phyloP scores from a whole-genome alignment of 2,329 filamentous ascomycete genomes.

The Penicillium oxalicum region DNA sequence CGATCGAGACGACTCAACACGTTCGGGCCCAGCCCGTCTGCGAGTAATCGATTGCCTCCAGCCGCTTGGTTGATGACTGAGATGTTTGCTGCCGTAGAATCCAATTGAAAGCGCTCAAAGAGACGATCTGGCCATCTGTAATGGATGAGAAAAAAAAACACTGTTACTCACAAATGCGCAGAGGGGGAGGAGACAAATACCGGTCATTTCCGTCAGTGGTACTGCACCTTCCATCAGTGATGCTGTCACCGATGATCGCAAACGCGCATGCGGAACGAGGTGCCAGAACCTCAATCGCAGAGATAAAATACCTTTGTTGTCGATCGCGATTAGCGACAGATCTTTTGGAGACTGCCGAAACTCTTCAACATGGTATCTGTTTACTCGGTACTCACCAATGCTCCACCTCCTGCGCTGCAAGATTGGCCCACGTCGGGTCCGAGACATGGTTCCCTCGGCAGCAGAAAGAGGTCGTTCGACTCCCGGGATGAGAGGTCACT shows the following conservation, averaged over 20 bases:
- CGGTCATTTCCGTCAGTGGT: constrained; percentile 56
- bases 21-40: constrained; percentile 58
- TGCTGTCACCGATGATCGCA: constrained; percentile 57
- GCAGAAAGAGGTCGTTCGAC: constrained; percentile 57
- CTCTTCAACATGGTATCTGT: too few relatives aligned
- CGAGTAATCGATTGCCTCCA: constrained; percentile 61
- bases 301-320: constrained; percentile 53
- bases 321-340: too few relatives aligned
- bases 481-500: constrained; percentile 63
- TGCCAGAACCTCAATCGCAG: constrained; percentile 51
- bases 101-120: constrained; percentile 21
- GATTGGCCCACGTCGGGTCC: constrained; percentile 41
- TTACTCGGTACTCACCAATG: constrained; percentile 34
- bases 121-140: constrained; percentile 54
- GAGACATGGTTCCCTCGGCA: constrained; percentile 52
- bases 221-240: constrained; percentile 59
- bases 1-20: constrained; percentile 56
- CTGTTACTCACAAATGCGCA: too few relatives aligned
- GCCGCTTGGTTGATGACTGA: constrained; percentile 60
- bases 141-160: background rate
- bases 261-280: constrained; percentile 43
- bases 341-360: too few relatives aligned
- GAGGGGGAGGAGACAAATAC: constrained; percentile 8
- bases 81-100: background rate
- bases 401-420: constrained; percentile 32